Evolutionary conservation across 2,329 filamentous ascomycete species (phyloP).

Genomic region (Neoscytalidium dimidiatum): DNA sequence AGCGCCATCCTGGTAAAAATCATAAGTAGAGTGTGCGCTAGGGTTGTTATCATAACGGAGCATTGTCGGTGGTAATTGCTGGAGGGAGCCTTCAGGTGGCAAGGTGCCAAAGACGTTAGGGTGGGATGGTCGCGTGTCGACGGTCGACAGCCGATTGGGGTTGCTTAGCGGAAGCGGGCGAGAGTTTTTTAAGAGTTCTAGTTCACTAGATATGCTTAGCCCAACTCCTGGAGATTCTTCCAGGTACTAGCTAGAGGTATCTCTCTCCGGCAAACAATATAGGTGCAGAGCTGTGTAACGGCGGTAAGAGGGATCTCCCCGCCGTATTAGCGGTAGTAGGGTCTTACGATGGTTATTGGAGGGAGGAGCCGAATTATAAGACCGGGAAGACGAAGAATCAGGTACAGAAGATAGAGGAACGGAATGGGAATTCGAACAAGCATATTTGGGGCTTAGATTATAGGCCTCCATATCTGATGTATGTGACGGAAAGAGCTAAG

Average conservation of each 20-base stretch:
- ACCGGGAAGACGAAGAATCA: conserved; percentile 12
- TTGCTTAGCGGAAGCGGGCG: conserved; percentile 34
- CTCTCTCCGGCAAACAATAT: conserved; percentile 13
- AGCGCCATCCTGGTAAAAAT: conserved; percentile 35
- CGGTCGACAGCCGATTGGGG: conserved; percentile 28
- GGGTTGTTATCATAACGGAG: conserved; percentile 36
- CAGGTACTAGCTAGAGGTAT: conserved; percentile 20
- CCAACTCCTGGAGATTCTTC: conserved; percentile 30
- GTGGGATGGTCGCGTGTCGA: conserved; percentile 16
- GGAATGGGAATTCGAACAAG: conserved; percentile 19
- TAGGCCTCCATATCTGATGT: conserved; percentile 21
- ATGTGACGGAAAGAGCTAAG: no score
- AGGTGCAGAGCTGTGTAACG: conserved; percentile 7
- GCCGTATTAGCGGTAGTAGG: conserved; percentile 16
- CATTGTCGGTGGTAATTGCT: conserved; percentile 34
- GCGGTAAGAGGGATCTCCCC: conserved; percentile 11
- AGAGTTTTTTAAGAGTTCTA: conserved; percentile 33
- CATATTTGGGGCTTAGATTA: conserved; percentile 20
- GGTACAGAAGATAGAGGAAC: conserved; percentile 15
- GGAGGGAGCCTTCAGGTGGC: conserved; percentile 1
- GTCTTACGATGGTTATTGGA: conserved; percentile 8
- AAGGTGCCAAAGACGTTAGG: conserved; percentile 7
- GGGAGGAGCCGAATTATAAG: conserved; percentile 10
- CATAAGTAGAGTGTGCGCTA: conserved; percentile 34
- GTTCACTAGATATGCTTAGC: conserved; percentile 31